phyloP scores from a whole-genome alignment of 257 asterid genomes.

The Solanum lycopersicoides region DNA sequence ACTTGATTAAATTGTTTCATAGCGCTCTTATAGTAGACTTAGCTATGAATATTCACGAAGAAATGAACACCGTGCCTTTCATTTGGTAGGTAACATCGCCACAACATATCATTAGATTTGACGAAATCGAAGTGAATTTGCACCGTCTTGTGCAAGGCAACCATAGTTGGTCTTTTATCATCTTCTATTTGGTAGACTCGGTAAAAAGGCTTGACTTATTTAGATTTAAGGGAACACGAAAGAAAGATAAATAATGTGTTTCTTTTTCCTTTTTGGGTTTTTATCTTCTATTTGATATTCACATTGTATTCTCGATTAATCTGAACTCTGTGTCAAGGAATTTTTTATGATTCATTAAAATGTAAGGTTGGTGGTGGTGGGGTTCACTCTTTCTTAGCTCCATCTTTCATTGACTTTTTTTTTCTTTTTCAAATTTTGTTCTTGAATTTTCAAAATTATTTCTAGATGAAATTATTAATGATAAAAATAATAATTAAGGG shows the following conservation, averaged over 20 bases:
- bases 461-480: not conserved
- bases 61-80: not conserved
- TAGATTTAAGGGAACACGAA: not conserved
- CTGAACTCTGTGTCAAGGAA: accelerated
- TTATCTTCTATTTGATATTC: not conserved
- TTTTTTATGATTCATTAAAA: not conserved
- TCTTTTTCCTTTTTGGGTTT: not conserved
- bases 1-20: not conserved
- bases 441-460: not conserved
- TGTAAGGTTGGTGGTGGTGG: not conserved
- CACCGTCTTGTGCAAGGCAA: not conserved
- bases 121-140: not conserved
- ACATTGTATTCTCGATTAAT: not conserved
- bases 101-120: not conserved
- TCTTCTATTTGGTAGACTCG: not conserved
- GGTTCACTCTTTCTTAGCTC: not conserved
- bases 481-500: not conserved
- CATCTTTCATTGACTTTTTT: not conserved
- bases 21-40: not conserved
- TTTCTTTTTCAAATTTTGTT: not conserved
- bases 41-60: not conserved
- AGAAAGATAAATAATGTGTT: not conserved
- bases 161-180: not conserved
- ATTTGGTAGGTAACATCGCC: not conserved
- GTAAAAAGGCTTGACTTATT: not conserved